Base-by-base conservation (phyloP, 768 basidiomycete species). In the Agrocybe pediades region DNA sequence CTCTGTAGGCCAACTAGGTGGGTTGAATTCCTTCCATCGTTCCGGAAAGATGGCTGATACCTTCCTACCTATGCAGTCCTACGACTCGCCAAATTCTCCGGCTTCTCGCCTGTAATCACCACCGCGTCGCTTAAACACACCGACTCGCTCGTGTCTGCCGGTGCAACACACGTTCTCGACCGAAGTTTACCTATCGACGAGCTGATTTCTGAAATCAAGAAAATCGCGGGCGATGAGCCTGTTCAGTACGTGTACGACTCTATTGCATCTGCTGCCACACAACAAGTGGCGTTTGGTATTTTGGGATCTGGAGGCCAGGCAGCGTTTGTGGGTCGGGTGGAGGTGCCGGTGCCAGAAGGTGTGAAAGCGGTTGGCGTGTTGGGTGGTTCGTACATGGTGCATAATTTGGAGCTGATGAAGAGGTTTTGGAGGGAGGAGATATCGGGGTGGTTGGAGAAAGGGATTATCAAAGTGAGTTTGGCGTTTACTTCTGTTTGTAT, bases 91-190 rank as follows among this genome's bases (percentile, higher is more conserved):
- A 67, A 60, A 40, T 46, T 71, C 29, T 73, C 75, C 1, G 76
- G 75, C 1, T 77, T 76, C 59, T 63, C 64, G 20, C 74, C 74
- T 16, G 72, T 78, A 47, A 76, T 78, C 21, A 58, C 71, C 41
- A 74, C 68, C 2, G 64, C 75, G 4, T 73, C 70, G 9, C 57
- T 49, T 7, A 53, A 60, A 17, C 67, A 74, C 25, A 49, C 62
- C 29, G 51, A 61, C 1, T 53, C 54, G 13, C 65, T 78, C 36
- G 68, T 69, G 56, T 65, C 64, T 2, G 62, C 78, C 21, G 76
- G 77, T 6, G 76, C 73, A 4, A 76, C 76, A 1, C 50, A 73
- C 20, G 63, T 78, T 20, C 57, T 78, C 41, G 68, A 74, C 43
- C 56, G 63, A 8, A 50, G 57, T 16, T 47, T 54, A 65, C 43